These are phyloP conservation scores for Tricholoma saponaceum DNA, from an alignment of 768 basidiomycete genomes.

Conservation along the genomic window DNA sequence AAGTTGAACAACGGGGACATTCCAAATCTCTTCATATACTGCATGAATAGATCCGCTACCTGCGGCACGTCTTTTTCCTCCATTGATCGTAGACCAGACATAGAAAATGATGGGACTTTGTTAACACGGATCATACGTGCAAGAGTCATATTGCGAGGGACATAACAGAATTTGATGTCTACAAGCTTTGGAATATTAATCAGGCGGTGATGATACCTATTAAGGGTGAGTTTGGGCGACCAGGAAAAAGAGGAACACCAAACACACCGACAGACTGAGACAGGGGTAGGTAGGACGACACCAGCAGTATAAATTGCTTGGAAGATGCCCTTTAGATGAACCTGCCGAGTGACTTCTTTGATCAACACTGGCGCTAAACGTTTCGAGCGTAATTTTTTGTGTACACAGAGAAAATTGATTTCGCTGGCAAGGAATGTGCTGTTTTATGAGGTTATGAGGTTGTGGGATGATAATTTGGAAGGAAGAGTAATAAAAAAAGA, in stretches of 20 bases:
- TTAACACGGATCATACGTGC: slow-evolving; percentile 84
- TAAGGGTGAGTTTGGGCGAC: slow-evolving; percentile 5
- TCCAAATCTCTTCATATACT: slow-evolving; percentile 84
- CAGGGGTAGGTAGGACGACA: slow-evolving; percentile 88
- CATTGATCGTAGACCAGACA: slow-evolving; percentile 84
- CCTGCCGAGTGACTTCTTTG: slow-evolving; percentile 94
- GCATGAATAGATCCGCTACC: slow-evolving; percentile 65
- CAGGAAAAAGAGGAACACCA: background rate
- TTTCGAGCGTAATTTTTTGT: slow-evolving; percentile 96
- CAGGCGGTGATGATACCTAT: slow-evolving; percentile 87
- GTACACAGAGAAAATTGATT: slow-evolving; percentile 96
- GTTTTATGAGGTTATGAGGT: background rate
- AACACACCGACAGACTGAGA: slow-evolving; percentile 75
- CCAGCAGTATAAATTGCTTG: slow-evolving; percentile 98
- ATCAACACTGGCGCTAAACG: slow-evolving; percentile 94
- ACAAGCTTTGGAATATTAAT: slow-evolving; percentile 91
- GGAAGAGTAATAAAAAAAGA: background rate
- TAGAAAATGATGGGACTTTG: slow-evolving; percentile 52
- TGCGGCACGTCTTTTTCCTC: slow-evolving; percentile 69
- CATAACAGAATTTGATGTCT: slow-evolving; percentile 83
- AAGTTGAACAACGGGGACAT: slow-evolving; percentile 70
- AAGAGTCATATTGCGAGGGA: slow-evolving; percentile 83
- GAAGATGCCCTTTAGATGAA: slow-evolving; percentile 85
- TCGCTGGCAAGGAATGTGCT: slow-evolving; percentile 65
- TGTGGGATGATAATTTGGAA: background rate